These are phyloP conservation scores for Ganoderma multipileum DNA, from an alignment of 1,284 basidiomycete species.

Conservation along the genomic window DNA sequence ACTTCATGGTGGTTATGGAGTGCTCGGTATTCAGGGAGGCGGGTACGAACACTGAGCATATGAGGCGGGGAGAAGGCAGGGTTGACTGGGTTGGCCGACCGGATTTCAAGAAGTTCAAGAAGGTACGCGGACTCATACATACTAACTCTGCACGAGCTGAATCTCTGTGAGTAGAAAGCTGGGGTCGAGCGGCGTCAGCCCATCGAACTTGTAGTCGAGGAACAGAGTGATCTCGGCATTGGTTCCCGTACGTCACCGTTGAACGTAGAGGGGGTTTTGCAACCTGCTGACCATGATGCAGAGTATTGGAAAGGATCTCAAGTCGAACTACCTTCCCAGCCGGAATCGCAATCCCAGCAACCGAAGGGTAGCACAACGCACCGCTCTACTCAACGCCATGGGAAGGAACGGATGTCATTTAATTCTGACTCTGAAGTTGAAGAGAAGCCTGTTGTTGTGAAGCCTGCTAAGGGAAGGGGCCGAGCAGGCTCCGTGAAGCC, in stretches of 20 bases:
- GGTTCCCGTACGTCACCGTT: constrained; percentile 50
- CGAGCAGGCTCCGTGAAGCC: constrained; percentile 18
- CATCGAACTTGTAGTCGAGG: constrained; percentile 59
- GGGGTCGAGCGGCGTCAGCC: constrained; percentile 42
- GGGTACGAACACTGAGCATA: constrained; percentile 37
- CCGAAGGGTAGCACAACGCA: constrained; percentile 18
- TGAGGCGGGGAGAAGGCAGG: constrained; percentile 33
- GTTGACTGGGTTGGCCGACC: constrained; percentile 64
- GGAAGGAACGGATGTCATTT: constrained; percentile 16
- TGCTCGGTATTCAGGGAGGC: constrained; percentile 59
- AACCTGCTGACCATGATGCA: constrained; percentile 33
- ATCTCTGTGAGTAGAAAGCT: constrained; percentile 38
- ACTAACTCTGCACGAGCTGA: background rate
- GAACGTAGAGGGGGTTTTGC: background rate
- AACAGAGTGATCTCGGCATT: constrained; percentile 63
- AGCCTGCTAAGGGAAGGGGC: constrained; percentile 29
- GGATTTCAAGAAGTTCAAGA: constrained; percentile 90
- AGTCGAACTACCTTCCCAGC: constrained; percentile 30
- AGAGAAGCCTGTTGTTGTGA: constrained; percentile 22
- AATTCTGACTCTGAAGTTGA: constrained; percentile 47
- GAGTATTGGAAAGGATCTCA: constrained; percentile 59
- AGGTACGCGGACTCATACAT: constrained; percentile 50
- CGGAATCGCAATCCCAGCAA: constrained; percentile 28
- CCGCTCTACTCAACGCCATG: constrained; percentile 24
- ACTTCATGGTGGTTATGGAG: constrained; percentile 87